Conservation (phyloP, 805 yeast genomes). For the Vanderwaltozyma tropicalis region DNA sequence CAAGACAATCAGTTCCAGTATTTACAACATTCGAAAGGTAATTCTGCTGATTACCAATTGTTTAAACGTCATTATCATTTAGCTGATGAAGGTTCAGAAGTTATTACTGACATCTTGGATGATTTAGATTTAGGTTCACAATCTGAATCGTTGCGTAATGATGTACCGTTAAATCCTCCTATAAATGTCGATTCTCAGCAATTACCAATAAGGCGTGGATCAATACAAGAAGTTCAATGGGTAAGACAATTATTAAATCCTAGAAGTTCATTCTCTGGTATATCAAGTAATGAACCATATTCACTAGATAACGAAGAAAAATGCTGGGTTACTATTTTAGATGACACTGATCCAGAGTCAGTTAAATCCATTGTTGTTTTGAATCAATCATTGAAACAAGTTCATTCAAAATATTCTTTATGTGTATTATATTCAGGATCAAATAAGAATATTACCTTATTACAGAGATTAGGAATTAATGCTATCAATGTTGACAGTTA, state of each 20-base stretch:
- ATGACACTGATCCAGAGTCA: conserved; percentile 12
- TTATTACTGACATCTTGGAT: conserved; percentile 14
- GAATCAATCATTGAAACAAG: conserved; percentile 15
- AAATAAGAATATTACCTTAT: conserved; percentile 9
- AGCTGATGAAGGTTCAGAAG: conserved; percentile 16
- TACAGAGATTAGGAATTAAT: conserved; percentile 9
- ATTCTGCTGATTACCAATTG: conserved; percentile 12
- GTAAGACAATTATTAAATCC: conserved; percentile 27
- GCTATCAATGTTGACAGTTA: conserved; percentile 5
- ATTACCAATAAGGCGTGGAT: conserved; percentile 13
- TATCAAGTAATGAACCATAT: conserved; percentile 14
- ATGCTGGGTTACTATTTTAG: conserved; percentile 26
- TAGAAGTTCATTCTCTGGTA: conserved; percentile 28
- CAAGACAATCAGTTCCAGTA: neutral
- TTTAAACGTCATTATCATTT: conserved; percentile 23
- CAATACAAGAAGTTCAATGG: conserved; percentile 26
- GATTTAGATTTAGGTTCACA: conserved; percentile 10
- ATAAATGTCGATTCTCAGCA: neutral
- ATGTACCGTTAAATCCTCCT: conserved; percentile 3
- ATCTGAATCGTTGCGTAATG: neutral
- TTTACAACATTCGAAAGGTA: neutral
- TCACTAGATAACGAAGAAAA: conserved; percentile 1
- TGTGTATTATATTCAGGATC: conserved; percentile 14
- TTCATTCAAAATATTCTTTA: conserved; percentile 17
- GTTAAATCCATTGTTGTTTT: conserved; percentile 18